These are phyloP conservation scores for Stenocarpella maydis DNA, from an alignment of 2,329 filamentous ascomycete genomes.

Conservation along the genomic window DNA sequence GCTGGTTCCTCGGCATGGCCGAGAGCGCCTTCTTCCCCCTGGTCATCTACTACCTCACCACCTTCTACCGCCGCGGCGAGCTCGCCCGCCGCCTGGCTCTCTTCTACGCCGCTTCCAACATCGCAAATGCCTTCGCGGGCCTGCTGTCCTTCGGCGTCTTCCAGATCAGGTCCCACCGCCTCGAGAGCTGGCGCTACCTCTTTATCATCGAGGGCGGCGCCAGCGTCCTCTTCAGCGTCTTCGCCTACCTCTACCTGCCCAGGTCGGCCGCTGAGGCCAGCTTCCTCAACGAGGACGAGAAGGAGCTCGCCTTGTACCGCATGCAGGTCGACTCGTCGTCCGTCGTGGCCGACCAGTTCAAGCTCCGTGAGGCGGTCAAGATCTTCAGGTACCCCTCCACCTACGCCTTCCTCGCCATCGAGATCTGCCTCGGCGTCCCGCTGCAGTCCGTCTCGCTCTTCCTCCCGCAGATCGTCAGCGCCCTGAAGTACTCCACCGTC, in stretches of 20 bases:
- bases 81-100: constrained; percentile 74
- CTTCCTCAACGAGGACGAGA: constrained; percentile 73
- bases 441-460: constrained; percentile 63
- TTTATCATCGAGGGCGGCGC: constrained; percentile 62
- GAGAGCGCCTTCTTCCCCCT: constrained; percentile 76
- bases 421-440: constrained; percentile 67
- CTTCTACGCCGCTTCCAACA: constrained; percentile 67
- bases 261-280: constrained; percentile 67
- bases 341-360: constrained; percentile 61
- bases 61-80: constrained; percentile 76
- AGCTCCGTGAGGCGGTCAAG: constrained; percentile 57
- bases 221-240: constrained; percentile 67
- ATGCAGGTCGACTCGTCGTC: constrained; percentile 79
- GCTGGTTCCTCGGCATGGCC: constrained; percentile 75
- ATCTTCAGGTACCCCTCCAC: constrained; percentile 61
- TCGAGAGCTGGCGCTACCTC: constrained; percentile 56
- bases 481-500: constrained; percentile 57
- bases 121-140: constrained; percentile 70
- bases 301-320: constrained; percentile 73
- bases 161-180: constrained; percentile 47
- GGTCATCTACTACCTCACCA: constrained; percentile 65
- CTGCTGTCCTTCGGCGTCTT: constrained; percentile 63
- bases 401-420: constrained; percentile 60
- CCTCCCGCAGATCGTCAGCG: constrained; percentile 58
- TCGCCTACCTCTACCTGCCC: constrained; percentile 76